These are phyloP conservation scores for Corrigiola litoralis DNA, from an alignment of 179 eudicot species.

Conservation along the genomic window DNA sequence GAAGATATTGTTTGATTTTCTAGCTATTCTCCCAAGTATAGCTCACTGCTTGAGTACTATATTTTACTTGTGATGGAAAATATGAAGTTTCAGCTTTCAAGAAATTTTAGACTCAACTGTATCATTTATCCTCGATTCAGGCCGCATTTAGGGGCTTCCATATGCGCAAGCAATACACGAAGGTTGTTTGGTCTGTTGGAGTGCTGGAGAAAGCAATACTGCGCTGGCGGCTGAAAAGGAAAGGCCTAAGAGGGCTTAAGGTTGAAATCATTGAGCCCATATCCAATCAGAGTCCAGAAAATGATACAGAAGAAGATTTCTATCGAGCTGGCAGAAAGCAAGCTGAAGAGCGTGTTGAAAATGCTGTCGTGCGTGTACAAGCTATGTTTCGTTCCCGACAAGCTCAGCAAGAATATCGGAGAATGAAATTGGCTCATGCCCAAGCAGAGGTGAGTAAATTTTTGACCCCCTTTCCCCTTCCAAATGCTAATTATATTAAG, in stretches of 20 bases:
- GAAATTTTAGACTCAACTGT: background rate
- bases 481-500: background rate
- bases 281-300: slow-evolving; percentile 36
- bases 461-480: background rate
- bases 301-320: slow-evolving; percentile 74
- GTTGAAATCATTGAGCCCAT: slow-evolving; percentile 35
- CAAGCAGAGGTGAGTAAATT: slow-evolving; percentile 45
- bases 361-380: slow-evolving; percentile 79
- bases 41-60: too few species aligned
- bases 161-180: slow-evolving; percentile 64
- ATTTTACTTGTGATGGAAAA: too few species aligned
- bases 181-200: slow-evolving; percentile 83
- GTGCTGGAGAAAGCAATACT: slow-evolving; percentile 82
- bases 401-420: slow-evolving; percentile 84
- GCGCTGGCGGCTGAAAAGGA: slow-evolving; percentile 80
- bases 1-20: too few species aligned
- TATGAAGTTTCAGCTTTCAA: background rate
- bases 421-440: slow-evolving; percentile 70
- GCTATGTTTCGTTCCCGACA: slow-evolving; percentile 88
- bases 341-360: slow-evolving; percentile 89
- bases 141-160: slow-evolving; percentile 73
- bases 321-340: slow-evolving; percentile 77
- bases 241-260: slow-evolving; percentile 72
- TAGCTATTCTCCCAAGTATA: too few species aligned
- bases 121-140: slow-evolving; percentile 31